phyloP scores from a whole-genome alignment of 2,329 filamentous ascomycete genomes.

The Diaporthe ilicicola region DNA sequence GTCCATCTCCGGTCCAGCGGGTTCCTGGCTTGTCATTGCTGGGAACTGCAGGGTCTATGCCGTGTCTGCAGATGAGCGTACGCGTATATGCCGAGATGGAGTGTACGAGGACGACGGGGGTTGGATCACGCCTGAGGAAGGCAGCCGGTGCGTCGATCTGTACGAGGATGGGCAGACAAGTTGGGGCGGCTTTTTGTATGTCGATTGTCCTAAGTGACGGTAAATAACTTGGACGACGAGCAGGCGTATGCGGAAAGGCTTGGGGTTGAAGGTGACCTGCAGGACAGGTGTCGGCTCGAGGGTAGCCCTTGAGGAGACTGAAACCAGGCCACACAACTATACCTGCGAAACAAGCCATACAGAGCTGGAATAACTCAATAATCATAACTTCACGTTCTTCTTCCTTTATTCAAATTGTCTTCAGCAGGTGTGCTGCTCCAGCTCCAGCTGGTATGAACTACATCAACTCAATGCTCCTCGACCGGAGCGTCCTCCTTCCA shows the following conservation, averaged over 20 bases:
- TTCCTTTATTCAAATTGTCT: too few relatives aligned
- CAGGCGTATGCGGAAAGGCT: not conserved
- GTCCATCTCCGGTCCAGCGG: too few relatives aligned
- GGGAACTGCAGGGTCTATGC: not conserved
- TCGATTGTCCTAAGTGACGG: not conserved
- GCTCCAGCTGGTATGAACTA: too few relatives aligned
- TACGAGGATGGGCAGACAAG: not conserved
- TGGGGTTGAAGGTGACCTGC: not conserved
- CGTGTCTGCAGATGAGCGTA: too few relatives aligned
- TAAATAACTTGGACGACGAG: not conserved
- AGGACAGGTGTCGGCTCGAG: not conserved
- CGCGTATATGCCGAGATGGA: not conserved
- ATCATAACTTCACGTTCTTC: too few relatives aligned
- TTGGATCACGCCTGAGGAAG: not conserved
- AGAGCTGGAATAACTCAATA: not conserved
- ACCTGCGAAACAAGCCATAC: not conserved
- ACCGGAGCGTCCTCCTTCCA: conserved; percentile 13
- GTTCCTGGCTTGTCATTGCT: not conserved
- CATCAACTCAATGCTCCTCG: not conserved
- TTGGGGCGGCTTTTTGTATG: not conserved
- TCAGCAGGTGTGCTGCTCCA: too few relatives aligned
- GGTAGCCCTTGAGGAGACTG: too few relatives aligned
- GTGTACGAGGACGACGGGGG: not conserved
- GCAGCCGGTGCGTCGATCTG: too few relatives aligned
- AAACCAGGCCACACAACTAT: not conserved